Conservation (phyloP, 208 protist genomes). For the Trichomonas gallinae region DNA sequence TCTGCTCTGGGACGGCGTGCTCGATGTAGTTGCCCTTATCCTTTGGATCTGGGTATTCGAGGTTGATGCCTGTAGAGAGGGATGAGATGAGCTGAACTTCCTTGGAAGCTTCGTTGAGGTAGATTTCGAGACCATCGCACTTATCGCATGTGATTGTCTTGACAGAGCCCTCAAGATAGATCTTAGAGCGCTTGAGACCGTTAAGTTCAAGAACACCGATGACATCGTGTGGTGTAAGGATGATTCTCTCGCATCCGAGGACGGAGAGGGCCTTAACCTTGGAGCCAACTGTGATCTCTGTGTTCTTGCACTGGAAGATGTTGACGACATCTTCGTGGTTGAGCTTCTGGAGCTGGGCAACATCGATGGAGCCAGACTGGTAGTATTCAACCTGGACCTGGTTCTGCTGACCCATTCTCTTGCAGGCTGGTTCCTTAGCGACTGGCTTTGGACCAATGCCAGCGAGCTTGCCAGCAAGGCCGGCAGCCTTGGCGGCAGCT, state of each 20-base stretch:
- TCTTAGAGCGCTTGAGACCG: background rate
- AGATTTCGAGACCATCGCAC: background rate
- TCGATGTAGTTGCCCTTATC: background rate
- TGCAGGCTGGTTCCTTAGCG: background rate
- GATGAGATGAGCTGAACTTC: background rate
- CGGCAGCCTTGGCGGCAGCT: background rate
- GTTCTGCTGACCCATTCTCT: background rate
- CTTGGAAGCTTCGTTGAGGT: background rate
- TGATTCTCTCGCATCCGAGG: background rate
- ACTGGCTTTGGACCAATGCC: background rate
- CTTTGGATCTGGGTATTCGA: conserved; percentile 1
- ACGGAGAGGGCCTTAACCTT: conserved; percentile 11
- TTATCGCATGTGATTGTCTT: conserved; percentile 16
- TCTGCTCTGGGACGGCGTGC: background rate
- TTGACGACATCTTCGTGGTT: background rate
- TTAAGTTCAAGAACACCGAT: background rate
- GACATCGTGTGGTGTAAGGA: background rate
- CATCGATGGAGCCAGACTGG: background rate
- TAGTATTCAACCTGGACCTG: background rate
- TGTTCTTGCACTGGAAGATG: conserved; percentile 3
- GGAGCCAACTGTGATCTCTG: background rate
- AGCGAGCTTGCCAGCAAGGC: background rate
- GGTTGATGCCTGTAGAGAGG: background rate
- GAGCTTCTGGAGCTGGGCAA: background rate
- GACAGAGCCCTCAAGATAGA: background rate